Percentiles rank a stretch among this genome's conserved stretches.
Conservation (phyloP, 2,329 filamentous ascomycete species). For the Chaetomium sp. region DNA sequence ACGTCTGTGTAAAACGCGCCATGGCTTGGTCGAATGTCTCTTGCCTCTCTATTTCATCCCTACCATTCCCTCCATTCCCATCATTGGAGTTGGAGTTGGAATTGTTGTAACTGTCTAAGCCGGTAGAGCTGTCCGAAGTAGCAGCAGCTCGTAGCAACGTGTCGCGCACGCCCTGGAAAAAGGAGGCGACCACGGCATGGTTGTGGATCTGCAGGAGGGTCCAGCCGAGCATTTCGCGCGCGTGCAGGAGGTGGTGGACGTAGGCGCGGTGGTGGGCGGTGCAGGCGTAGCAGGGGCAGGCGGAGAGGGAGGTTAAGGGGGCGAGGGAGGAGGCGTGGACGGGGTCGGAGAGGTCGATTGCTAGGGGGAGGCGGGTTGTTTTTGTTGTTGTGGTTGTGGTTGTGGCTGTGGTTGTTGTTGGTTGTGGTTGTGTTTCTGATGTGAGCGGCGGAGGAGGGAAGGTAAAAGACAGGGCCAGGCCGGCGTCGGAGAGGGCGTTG, state of each 20-base stretch:
- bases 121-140: no score
- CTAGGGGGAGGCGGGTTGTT: slow-evolving; percentile 46
- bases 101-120: no score
- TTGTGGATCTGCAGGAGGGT: slow-evolving; percentile 90
- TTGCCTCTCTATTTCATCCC: not conserved
- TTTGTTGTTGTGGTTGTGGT: slow-evolving; percentile 29
- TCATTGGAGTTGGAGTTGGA: no score
- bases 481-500: slow-evolving; percentile 68
- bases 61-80: slow-evolving; percentile 31
- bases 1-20: slow-evolving; percentile 43
- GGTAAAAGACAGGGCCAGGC: slow-evolving; percentile 72
- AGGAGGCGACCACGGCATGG: slow-evolving; percentile 61
- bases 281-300: slow-evolving; percentile 79
- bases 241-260: slow-evolving; percentile 76
- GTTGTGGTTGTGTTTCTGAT: slow-evolving; percentile 29
- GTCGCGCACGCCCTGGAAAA: slow-evolving; percentile 65
- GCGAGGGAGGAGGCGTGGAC: slow-evolving; percentile 54
- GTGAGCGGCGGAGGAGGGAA: slow-evolving; percentile 53
- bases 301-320: slow-evolving; percentile 52
- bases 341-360: slow-evolving; percentile 69
- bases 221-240: slow-evolving; percentile 97
- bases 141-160: slow-evolving; percentile 41
- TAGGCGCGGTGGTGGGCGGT: slow-evolving; percentile 78
- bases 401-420: slow-evolving; percentile 25
- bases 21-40: slow-evolving; percentile 52